Base-by-base conservation (phyloP, 1,284 basidiomycete genomes). In the Leccinum angustisporum region DNA sequence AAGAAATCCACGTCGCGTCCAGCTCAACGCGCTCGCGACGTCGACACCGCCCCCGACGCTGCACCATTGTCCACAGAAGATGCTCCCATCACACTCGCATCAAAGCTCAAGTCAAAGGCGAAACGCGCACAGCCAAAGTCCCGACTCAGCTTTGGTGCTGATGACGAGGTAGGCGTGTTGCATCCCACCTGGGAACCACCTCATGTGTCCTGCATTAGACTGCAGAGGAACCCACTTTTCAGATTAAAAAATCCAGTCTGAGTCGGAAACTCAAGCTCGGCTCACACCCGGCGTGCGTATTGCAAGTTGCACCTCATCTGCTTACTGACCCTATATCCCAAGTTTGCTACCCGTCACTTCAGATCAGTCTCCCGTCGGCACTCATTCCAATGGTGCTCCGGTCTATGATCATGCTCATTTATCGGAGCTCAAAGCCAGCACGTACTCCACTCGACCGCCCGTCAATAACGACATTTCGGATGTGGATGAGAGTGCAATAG, bases 341-440 rank as follows among this genome's bases (percentile, higher is more conserved):
- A 75, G 72, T 63, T 74, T 68, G 46, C 61, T 76, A 38, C 76
- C 83, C 48, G 63, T 79, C 43, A 78, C 78, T 55, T 66, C 86
- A 46, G 84, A 85, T 57, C 84, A 85, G 69, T 80, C 83, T 2
- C 79, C 79, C 11, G 82, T 85, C 11, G 78, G 84, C 6, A 69
- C 80, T 30, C 79, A 73, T 56, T 73, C 81, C 2, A 72, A 73
- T 70, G 80, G 77, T 3, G 72, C 75, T 3, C 87, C 88, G 0
- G 80, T 80, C 13, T 97, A 97, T 72, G 88, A 90, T 62, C 80
- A 85, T 31, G 89, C 88, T 58, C 89, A 95, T 73, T 82, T 97
- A 14, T 84, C 88, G 21, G 84, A 95, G 70, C 83, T 97, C 50
- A 95, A 92, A 78, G 92, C 92, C 1, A 87, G 82, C 62, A 95